Evolutionary conservation across 352 stramenopile species (phyloP), one percentile per base, ranked within the genome.

Genomic region (Phytophthora ramorum): DNA sequence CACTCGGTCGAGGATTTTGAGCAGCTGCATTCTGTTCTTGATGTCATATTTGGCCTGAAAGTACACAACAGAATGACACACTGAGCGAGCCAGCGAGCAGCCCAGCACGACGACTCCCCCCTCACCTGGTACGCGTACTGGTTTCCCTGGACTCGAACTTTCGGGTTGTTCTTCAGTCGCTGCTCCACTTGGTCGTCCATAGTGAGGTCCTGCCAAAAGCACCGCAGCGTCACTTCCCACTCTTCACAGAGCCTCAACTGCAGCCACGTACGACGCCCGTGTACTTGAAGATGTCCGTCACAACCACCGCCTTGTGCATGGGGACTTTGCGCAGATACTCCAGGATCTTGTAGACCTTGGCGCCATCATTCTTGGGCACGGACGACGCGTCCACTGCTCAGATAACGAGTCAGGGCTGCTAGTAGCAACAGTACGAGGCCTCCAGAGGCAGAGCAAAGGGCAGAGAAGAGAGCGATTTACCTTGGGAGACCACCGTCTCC

Each of bases 331-430:
- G 83, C 57, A 95, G 62, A 53, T 91, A 95, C 66, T 93, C 82
- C 16, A 95, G 76, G 73, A 95, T 93, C 70, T 95, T 93, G 76
- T 95, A 93, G 8, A 93, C 83, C 55, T 93, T 93, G 56, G 83
- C 83, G 58, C 85, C 85, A 61, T 93, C 85, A 81, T 93, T 93
- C 71, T 92, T 93, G 50, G 85, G 85, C 60, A 93, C 85, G 9
- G 75, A 81, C 12, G 85, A 93, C 45, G 83, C 83, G 57, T 93
- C 85, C 49, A 93, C 85, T 93, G 63, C 22, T 12, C 35, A 26
- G 12, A 58, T 14, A 5, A 59, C 16, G 8, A 26, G 26, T 44
- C 16, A 53, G 26, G 22, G 16, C 13, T 20, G n/a, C 41, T 26
- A 46, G 1, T 24, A 46, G 17, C 40, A 6, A 7, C 17, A 14